Evolutionary conservation across 2,329 filamentous ascomycete species (phyloP).

Genomic region (Cercospora citrullina): DNA sequence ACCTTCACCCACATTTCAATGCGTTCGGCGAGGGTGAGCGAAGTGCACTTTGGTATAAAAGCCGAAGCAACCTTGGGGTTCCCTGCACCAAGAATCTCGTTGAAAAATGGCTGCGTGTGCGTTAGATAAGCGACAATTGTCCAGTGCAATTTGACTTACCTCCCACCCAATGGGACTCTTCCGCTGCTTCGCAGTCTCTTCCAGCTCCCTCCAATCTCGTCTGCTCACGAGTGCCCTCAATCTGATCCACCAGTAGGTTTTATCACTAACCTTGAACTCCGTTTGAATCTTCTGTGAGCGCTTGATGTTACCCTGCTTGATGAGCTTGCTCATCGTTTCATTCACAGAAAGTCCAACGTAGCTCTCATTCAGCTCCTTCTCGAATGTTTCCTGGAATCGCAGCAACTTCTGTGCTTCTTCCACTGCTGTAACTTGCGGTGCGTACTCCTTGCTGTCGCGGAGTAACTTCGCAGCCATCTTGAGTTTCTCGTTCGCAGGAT

Average conservation of each 20-base stretch:
- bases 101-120: constrained; percentile 76
- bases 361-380: constrained; percentile 68
- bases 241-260: constrained; percentile 82
- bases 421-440: constrained; percentile 71
- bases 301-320: constrained; percentile 77
- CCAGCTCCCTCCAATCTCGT: constrained; percentile 88
- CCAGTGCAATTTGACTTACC: constrained; percentile 53
- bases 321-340: constrained; percentile 86
- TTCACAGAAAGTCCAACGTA: constrained; percentile 86
- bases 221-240: constrained; percentile 85
- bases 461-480: constrained; percentile 82
- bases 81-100: constrained; percentile 81
- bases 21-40: constrained; percentile 65
- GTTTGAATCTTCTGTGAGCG: constrained; percentile 83
- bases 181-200: constrained; percentile 73
- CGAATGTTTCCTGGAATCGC: constrained; percentile 81
- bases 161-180: constrained; percentile 97
- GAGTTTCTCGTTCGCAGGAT: constrained; percentile 78
- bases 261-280: constrained; percentile 92
- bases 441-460: constrained; percentile 76
- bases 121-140: constrained; percentile 16
- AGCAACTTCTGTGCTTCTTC: constrained; percentile 79
- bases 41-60: constrained; percentile 86
- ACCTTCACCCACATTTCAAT: constrained; percentile 97
- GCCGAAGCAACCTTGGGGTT: constrained; percentile 80